Base-by-base conservation (phyloP, 192 early-diverging fungal genomes). In the Linnemannia zychae region DNA sequence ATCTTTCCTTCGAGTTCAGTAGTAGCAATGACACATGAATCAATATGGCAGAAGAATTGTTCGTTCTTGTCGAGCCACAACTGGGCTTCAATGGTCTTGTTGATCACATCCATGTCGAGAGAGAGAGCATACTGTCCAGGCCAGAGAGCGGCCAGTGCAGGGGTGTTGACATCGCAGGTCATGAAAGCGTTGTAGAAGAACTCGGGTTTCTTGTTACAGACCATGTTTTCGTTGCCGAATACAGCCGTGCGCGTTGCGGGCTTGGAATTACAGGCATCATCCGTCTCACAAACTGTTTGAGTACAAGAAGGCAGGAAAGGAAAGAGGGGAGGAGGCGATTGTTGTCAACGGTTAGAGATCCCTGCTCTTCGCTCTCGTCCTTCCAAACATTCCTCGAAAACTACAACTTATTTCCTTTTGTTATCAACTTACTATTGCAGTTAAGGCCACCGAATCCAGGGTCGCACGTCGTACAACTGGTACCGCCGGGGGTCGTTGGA, bases 361-460 rank as follows among this genome's bases (percentile, higher is more conserved):
- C 40, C 9, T 44, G 40, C 40, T 57, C 53, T 6, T 44, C 40
- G 40, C 22, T 31, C 7, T 13, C 3, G 24, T 31, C 3, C 24
- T 24, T 60, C 28, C 9, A n/a, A 63, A 63, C 57, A 63, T 63
- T 63, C 57, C 57, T 63, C 57, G 22, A 7, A 57, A n/a, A 31
- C 28, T 63, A 12, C 28, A 15, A 9, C 57, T 1, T 63, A 31
- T n/a, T 63, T 33, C 11, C 31, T 31, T 1, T 11, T 63, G 57
- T 63, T 63, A 28, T 75, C 18, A 33, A 44, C n/a, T 49, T 90
- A 57, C 88, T 79, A 67, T 89, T 90, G 75, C 92, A 93, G 63
- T 91, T 92, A 38, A 88, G 68, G 40, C 93, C 93, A 9, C 82
- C 77, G 71, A 91, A 93, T n/a, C 93, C 93, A 18, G 57, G 79